Evolutionary conservation across 192 early-diverging fungal genomes (phyloP).

Genomic region (Gaertneriomyces sp.): DNA sequence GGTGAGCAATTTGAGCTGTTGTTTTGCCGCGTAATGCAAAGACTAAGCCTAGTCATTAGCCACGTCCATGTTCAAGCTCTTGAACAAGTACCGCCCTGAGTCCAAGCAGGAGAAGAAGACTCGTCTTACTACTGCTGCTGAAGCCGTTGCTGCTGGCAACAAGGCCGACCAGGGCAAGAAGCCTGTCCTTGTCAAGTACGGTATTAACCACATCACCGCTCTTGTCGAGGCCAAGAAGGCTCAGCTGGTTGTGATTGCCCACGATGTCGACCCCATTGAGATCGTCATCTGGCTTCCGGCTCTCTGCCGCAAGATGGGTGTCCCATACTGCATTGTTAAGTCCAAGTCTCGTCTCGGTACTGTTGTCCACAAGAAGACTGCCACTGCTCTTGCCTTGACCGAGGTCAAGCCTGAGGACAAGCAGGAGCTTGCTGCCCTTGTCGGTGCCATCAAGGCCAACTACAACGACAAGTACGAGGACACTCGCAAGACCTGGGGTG

Average conservation of each 20-base stretch:
- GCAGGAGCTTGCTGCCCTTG: conserved; percentile 76
- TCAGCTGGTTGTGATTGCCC: conserved; percentile 96
- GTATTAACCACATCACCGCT: conserved; percentile 99
- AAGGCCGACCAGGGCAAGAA: conserved; percentile 88
- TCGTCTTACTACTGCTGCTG: conserved; percentile 84
- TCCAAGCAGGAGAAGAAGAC: conserved; percentile 93
- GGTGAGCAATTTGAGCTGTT: conserved; percentile 26
- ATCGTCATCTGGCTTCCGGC: conserved; percentile 98
- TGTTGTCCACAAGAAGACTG: conserved; percentile 99
- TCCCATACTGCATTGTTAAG: conserved; percentile 99
- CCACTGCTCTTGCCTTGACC: conserved; percentile 91
- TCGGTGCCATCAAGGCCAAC: conserved; percentile 91
- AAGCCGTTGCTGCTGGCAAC: conserved; percentile 80
- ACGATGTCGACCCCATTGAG: conserved; percentile 99
- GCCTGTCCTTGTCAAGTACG: conserved; percentile 96
- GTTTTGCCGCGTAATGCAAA: background rate
- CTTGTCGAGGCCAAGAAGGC: conserved; percentile 99
- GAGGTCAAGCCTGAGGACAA: conserved; percentile 97
- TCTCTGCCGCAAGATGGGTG: conserved; percentile 99
- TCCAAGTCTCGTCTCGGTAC: conserved; percentile 97
- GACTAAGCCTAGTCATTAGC: conserved; percentile 42
- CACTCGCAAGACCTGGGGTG: conserved; percentile 92
- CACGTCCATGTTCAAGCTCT: conserved; percentile 96
- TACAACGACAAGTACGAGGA: conserved; percentile 95
- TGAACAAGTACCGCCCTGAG: conserved; percentile 99